These are phyloP conservation scores for Umbelopsis ramanniana DNA, from an alignment of 192 early-diverging fungal genomes.

Conservation along the genomic window DNA sequence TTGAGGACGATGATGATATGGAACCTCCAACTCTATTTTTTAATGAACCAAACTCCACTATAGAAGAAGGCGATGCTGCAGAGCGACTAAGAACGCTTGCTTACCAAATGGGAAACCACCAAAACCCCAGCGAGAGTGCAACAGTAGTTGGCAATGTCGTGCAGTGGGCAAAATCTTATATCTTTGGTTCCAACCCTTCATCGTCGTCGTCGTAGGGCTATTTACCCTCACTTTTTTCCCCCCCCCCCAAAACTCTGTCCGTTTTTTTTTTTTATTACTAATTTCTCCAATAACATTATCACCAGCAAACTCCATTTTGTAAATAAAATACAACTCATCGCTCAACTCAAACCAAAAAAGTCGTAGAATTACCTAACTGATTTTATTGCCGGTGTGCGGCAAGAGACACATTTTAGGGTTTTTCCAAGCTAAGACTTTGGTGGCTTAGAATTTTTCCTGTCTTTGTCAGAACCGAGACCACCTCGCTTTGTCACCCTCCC, in stretches of 20 bases:
- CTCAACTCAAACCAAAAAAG: not conserved
- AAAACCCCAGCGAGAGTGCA: not conserved
- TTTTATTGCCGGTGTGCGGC: not conserved
- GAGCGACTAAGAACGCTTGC: slow-evolving; percentile 3
- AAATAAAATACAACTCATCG: slow-evolving; percentile 18
- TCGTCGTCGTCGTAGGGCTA: not conserved
- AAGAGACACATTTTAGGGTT: too few relatives aligned
- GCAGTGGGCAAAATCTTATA: slow-evolving; percentile 17
- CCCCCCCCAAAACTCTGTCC: not conserved
- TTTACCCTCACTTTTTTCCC: not conserved
- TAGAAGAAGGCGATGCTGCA: slow-evolving; percentile 10
- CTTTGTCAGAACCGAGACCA: slow-evolving; percentile 17
- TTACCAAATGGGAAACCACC: not conserved
- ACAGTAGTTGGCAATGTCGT: slow-evolving; percentile 19
- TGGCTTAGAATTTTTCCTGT: slow-evolving; percentile 14
- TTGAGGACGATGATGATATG: slow-evolving; percentile 21
- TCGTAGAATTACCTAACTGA: not conserved
- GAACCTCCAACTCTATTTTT: slow-evolving; percentile 22
- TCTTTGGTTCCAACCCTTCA: not conserved
- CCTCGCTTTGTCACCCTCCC: not conserved
- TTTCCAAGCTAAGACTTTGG: not conserved
- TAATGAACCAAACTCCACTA: slow-evolving; percentile 9
- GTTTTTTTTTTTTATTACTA: slow-evolving; percentile 5
- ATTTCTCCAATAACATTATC: slow-evolving; percentile 5
- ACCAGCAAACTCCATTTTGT: slow-evolving; percentile 13